Percentiles rank a stretch among this genome's conserved stretches.
These are phyloP conservation scores for Hypoxylon subgilvum DNA, from an alignment of 495 filamentous ascomycete genomes.

Conservation along the genomic window DNA sequence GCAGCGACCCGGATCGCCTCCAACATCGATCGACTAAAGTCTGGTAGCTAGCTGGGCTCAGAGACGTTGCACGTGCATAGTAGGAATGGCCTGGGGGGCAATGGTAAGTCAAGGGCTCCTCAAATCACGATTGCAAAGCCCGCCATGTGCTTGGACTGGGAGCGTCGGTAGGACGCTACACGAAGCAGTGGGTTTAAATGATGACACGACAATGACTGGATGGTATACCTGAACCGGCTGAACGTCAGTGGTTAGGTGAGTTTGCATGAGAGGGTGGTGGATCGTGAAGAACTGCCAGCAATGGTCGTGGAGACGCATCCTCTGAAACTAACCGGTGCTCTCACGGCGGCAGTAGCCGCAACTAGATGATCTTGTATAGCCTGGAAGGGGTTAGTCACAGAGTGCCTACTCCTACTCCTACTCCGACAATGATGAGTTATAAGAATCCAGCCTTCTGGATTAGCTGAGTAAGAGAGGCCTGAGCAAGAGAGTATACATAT, in stretches of 20 bases:
- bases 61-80: constrained; percentile 71
- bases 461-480: constrained; percentile 22
- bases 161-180: constrained; percentile 30
- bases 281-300: constrained; percentile 17
- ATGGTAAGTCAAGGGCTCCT: constrained; percentile 37
- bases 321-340: constrained; percentile 51
- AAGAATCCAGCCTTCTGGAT: not conserved
- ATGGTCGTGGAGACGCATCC: constrained; percentile 41
- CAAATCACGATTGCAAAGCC: constrained; percentile 39
- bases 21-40: constrained; percentile 83
- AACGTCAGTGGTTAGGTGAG: constrained; percentile 25
- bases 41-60: constrained; percentile 79
- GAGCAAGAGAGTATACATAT: not conserved
- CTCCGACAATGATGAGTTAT: constrained; percentile 5
- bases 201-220: constrained; percentile 12
- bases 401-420: constrained; percentile 20
- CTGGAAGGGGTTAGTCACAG: constrained; percentile 39
- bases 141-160: constrained; percentile 28
- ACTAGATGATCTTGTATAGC: constrained; percentile 54
- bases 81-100: constrained; percentile 74
- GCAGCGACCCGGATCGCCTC: constrained; percentile 80
- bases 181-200: constrained; percentile 13
- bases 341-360: constrained; percentile 60
- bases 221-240: constrained; percentile 21
- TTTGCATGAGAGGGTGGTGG: constrained; percentile 23